Evolutionary conservation across 495 filamentous ascomycete species (phyloP).

Genomic region (Penicillium steckii): DNA sequence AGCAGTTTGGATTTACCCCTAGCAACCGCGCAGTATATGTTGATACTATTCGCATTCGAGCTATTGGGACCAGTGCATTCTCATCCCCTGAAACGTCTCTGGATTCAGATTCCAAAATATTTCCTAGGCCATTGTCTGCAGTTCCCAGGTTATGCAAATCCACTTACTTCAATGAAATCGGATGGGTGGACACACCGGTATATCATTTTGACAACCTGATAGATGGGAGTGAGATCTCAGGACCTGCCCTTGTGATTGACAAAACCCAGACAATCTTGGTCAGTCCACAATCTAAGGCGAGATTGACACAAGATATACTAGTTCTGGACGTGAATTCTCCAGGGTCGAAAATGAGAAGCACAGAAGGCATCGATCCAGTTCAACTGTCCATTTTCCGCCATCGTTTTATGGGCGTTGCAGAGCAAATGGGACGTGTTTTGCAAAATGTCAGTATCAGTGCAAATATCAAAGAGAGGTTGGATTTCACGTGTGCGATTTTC

Average conservation of each 20-base stretch:
- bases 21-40: conserved; percentile 52
- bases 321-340: conserved; percentile 65
- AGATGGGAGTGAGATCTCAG: conserved; percentile 67
- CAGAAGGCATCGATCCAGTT: conserved; percentile 60
- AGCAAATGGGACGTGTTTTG: conserved; percentile 38
- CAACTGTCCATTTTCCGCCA: conserved; percentile 89
- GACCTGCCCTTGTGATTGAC: conserved; percentile 85
- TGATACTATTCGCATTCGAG: conserved; percentile 79
- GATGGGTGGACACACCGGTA: conserved; percentile 71
- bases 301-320: conserved; percentile 62
- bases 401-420: conserved; percentile 57
- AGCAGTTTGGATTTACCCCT: conserved; percentile 90
- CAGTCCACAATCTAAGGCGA: conserved; percentile 61
- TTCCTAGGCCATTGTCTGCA: background rate
- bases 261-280: conserved; percentile 91
- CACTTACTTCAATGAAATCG: conserved; percentile 21
- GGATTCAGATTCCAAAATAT: background rate
- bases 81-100: background rate
- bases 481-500: conserved; percentile 40
- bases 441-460: conserved; percentile 33
- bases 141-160: conserved; percentile 45
- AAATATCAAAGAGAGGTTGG: conserved; percentile 42
- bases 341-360: conserved; percentile 52
- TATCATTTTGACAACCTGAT: conserved; percentile 72
- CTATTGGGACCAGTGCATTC: conserved; percentile 50